A percentile compares a stretch with the other conserved stretches of the same genome.
These are phyloP conservation scores for Gossypium thurberi DNA, from an alignment of 345 rosid species.

Conservation along the genomic window DNA sequence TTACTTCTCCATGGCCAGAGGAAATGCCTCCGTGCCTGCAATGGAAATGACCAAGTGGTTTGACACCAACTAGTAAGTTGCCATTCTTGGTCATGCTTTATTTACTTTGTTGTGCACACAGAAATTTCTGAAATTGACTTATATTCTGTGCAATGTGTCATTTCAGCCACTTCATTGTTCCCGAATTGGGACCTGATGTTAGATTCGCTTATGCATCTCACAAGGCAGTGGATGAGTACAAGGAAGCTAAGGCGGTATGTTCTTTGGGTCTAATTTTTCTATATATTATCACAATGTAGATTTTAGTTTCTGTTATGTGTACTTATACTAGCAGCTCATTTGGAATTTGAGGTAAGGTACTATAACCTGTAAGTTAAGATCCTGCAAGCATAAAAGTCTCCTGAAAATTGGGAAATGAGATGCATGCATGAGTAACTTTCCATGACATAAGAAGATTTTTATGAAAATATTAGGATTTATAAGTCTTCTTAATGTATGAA, in stretches of 20 bases:
- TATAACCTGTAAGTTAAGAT: background rate
- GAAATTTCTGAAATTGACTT: background rate
- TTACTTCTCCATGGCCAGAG: conserved; percentile 98
- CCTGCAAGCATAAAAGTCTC: background rate
- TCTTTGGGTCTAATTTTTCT: background rate
- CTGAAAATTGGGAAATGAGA: background rate
- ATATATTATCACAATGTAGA: background rate
- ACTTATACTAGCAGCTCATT: background rate
- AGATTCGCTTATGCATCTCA: conserved; percentile 36
- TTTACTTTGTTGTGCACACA: background rate
- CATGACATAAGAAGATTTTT: background rate
- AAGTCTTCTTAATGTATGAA: background rate
- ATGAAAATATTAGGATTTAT: background rate
- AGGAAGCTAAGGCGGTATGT: conserved; percentile 94
- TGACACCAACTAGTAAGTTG: conserved; percentile 74
- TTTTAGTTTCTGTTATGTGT: background rate
- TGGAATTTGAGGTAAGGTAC: background rate
- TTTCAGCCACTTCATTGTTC: conserved; percentile 33
- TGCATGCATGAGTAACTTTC: background rate
- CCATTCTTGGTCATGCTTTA: background rate
- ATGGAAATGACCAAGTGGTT: conserved; percentile 99
- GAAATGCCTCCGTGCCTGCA: conserved; percentile 91
- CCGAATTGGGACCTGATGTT: background rate
- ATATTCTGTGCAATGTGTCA: conserved; percentile 9
- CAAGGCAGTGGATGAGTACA: conserved; percentile 89